Percentiles rank a stretch among this genome's conserved stretches.
Conservation (phyloP, 2,329 filamentous ascomycete species). For the Penicillium sp. region DNA sequence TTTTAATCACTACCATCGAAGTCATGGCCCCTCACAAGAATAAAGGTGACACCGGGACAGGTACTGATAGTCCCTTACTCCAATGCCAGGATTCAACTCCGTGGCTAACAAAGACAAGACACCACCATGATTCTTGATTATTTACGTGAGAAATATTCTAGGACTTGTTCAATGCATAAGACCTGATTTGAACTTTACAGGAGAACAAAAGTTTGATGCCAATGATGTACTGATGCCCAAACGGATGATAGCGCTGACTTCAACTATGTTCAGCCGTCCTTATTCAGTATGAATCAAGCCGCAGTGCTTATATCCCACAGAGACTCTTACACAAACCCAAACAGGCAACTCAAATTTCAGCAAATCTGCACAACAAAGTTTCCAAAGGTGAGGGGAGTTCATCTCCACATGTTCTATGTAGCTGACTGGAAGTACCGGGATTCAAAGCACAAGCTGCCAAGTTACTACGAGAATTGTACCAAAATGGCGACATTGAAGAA, state of each 20-base stretch:
- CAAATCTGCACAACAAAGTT: slow-evolving; percentile 62
- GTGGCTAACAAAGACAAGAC: slow-evolving; percentile 16
- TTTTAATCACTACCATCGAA: not conserved
- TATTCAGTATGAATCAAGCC: slow-evolving; percentile 48
- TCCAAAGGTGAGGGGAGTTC: slow-evolving; percentile 49
- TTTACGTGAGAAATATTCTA: slow-evolving; percentile 43
- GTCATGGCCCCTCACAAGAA: slow-evolving; percentile 43
- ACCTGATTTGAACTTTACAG: slow-evolving; percentile 27
- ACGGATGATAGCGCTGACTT: not conserved
- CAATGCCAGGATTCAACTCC: not conserved
- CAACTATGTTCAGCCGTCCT: slow-evolving; percentile 46
- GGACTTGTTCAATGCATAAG: not conserved
- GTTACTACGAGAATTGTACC: slow-evolving; percentile 63
- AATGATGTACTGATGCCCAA: not conserved
- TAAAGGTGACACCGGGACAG: slow-evolving; percentile 33
- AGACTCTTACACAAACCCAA: not conserved
- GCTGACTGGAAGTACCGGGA: not conserved
- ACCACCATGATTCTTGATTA: slow-evolving; percentile 52
- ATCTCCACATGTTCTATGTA: not conserved
- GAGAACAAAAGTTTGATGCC: slow-evolving; percentile 49
- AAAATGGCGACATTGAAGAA: slow-evolving; percentile 60
- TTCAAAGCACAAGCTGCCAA: slow-evolving; percentile 58
- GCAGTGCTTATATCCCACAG: not conserved
- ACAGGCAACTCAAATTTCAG: slow-evolving; percentile 58
- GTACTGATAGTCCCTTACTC: slow-evolving; percentile 31